These are phyloP conservation scores for Solanum piurae DNA, from an alignment of 257 asterid genomes.

Conservation along the genomic window DNA sequence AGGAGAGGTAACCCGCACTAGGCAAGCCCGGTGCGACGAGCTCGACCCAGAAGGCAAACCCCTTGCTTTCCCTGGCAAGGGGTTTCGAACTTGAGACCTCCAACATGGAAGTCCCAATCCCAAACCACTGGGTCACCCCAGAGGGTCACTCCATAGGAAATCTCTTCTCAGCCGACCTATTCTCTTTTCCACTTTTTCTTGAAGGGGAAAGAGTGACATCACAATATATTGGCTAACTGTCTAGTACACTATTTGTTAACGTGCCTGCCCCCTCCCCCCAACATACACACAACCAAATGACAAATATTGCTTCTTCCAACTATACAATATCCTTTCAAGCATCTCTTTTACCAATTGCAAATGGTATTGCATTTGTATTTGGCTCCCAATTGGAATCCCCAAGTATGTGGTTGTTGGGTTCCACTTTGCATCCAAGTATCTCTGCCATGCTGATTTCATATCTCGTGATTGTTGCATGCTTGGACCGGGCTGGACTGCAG, in stretches of 20 bases:
- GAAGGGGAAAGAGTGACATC: neutral
- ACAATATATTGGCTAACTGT: neutral
- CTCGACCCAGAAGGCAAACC: too few relatives aligned
- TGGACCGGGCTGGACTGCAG: neutral
- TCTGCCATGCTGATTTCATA: neutral
- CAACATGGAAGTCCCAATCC: too few relatives aligned
- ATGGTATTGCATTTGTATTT: neutral
- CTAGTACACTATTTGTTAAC: neutral
- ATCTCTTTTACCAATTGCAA: neutral
- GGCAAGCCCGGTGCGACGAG: too few relatives aligned
- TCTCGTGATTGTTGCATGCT: neutral
- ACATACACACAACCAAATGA: neutral
- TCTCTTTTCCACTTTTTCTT: neutral
- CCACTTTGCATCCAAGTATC: neutral
- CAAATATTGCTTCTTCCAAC: neutral
- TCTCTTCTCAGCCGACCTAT: neutral
- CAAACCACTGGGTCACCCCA: too few relatives aligned
- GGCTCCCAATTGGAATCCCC: neutral
- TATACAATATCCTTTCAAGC: neutral
- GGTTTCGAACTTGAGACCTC: too few relatives aligned
- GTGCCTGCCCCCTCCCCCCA: neutral
- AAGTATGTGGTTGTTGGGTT: neutral
- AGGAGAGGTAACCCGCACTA: too few relatives aligned
- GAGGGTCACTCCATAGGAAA: neutral
- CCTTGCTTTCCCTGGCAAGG: too few relatives aligned